Conservation (phyloP, 768 basidiomycete species). For the Amanita thiersii region DNA sequence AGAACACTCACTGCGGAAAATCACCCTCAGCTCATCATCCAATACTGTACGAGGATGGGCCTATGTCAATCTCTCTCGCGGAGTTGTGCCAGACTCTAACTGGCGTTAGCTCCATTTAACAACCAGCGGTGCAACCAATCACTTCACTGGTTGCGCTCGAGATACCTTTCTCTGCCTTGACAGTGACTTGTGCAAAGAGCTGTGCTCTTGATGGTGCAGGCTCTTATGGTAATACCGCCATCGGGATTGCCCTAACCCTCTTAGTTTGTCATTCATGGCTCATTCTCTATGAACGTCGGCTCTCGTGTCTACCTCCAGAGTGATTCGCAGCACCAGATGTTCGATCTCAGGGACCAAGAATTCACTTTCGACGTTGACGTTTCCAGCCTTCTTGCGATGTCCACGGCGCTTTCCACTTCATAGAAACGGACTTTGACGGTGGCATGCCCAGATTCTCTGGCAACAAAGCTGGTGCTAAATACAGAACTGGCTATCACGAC, state of each 20-base stretch:
- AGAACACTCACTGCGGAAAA: constrained; percentile 32
- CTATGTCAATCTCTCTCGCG: constrained; percentile 17
- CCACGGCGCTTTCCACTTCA: constrained; percentile 46
- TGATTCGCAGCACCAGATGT: constrained; percentile 23
- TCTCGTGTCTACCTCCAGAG: constrained; percentile 31
- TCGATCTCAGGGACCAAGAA: constrained; percentile 29
- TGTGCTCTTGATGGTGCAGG: constrained; percentile 29
- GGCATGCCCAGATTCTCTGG: constrained; percentile 30
- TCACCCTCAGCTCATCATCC: constrained; percentile 29
- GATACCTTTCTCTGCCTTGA: constrained; percentile 31
- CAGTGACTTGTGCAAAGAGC: constrained; percentile 29
- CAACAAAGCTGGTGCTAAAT: constrained; percentile 37
- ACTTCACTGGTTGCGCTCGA: constrained; percentile 37
- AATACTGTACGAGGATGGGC: constrained; percentile 26
- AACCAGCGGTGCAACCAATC: constrained; percentile 16
- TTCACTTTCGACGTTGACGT: constrained; percentile 42
- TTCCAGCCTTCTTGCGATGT: constrained; percentile 39
- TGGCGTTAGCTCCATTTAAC: constrained; percentile 34
- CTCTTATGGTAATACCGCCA: constrained; percentile 37
- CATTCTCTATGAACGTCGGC: constrained; percentile 19
- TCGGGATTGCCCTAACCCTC: constrained; percentile 27
- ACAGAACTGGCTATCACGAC: constrained; percentile 15
- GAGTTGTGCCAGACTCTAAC: constrained; percentile 33
- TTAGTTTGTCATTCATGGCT: constrained; percentile 28
- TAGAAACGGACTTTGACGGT: constrained; percentile 45